Conservation (phyloP, 805 yeast genomes). For the Nakazawaea siamensis region DNA sequence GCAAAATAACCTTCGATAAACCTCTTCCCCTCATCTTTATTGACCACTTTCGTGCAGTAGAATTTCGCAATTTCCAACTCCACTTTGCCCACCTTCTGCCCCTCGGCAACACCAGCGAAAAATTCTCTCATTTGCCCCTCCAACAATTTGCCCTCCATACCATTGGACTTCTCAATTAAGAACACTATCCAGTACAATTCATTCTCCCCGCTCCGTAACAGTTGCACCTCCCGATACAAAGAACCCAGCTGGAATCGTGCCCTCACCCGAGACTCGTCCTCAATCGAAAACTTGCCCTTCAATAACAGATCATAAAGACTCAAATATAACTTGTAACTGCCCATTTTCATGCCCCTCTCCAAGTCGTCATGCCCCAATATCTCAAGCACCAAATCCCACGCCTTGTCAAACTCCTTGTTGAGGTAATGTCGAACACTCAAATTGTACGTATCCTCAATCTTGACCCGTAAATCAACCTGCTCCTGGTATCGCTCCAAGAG, state of each 20-base stretch:
- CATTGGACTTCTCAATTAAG: constrained; percentile 22
- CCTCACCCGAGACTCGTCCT: background rate
- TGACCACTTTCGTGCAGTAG: no score
- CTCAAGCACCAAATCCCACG: constrained; percentile 19
- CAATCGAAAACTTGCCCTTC: constrained; percentile 13
- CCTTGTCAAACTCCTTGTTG: constrained; percentile 21
- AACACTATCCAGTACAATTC: constrained; percentile 22
- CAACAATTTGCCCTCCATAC: constrained; percentile 14
- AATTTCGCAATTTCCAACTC: no score
- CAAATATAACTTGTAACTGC: constrained; percentile 20
- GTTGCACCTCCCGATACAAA: constrained; percentile 15
- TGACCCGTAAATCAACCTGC: constrained; percentile 3
- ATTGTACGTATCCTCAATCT: constrained; percentile 18
- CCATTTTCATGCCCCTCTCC: constrained; percentile 8
- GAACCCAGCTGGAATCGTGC: constrained; percentile 16
- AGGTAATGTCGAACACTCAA: constrained; percentile 33
- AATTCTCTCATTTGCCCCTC: constrained; percentile 15
- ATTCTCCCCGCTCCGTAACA: constrained; percentile 14
- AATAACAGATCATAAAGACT: constrained; percentile 21
- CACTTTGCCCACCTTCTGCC: background rate
- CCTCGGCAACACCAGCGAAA: no score
- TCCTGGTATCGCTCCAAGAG: constrained; percentile 1
- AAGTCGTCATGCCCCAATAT: constrained; percentile 13
- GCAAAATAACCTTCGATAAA: no score
- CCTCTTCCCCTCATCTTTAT: no score